These are phyloP conservation scores for Sporothrix euskadiensis DNA, from an alignment of 2,329 filamentous ascomycete genomes.

Conservation along the genomic window DNA sequence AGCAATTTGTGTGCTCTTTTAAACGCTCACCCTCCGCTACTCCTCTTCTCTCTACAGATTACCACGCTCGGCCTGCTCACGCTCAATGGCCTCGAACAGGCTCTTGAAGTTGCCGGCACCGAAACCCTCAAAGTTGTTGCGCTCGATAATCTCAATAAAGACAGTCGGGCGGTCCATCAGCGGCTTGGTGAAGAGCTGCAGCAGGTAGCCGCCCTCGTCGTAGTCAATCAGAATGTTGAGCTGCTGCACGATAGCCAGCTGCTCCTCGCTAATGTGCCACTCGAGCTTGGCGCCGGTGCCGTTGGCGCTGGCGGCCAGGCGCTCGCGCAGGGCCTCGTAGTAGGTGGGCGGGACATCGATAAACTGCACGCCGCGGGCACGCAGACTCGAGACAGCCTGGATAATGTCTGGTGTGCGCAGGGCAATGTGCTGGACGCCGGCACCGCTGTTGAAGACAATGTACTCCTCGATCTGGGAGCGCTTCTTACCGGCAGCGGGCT, in stretches of 20 bases:
- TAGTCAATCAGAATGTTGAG: constrained; percentile 94
- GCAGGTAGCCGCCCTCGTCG: constrained; percentile 84
- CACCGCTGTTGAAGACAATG: constrained; percentile 83
- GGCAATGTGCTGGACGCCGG: constrained; percentile 92
- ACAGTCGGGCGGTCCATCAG: constrained; percentile 93
- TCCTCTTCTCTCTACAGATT: constrained; percentile 60
- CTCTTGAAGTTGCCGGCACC: constrained; percentile 96
- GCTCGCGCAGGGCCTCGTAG: constrained; percentile 72
- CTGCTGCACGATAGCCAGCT: constrained; percentile 72
- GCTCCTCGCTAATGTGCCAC: constrained; percentile 68
- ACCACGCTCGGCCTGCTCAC: constrained; percentile 82
- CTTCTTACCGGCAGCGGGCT: constrained; percentile 86
- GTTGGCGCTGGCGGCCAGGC: constrained; percentile 55
- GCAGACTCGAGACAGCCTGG: constrained; percentile 70
- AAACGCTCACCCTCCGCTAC: neutral
- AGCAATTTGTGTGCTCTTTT: neutral
- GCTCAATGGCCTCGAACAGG: constrained; percentile 91
- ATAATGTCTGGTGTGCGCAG: constrained; percentile 82
- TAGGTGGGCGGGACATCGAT: constrained; percentile 87
- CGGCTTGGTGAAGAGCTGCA: constrained; percentile 79
- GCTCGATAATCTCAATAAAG: constrained; percentile 94
- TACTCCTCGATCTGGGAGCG: constrained; percentile 94
- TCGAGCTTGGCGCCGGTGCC: constrained; percentile 40
- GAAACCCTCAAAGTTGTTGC: constrained; percentile 87
- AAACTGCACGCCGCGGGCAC: constrained; percentile 87